Evolutionary conservation across 371 early-diverging fungal species (phyloP), one percentile per base, ranked within the genome.

Genomic region (Chytridium lagenaria): DNA sequence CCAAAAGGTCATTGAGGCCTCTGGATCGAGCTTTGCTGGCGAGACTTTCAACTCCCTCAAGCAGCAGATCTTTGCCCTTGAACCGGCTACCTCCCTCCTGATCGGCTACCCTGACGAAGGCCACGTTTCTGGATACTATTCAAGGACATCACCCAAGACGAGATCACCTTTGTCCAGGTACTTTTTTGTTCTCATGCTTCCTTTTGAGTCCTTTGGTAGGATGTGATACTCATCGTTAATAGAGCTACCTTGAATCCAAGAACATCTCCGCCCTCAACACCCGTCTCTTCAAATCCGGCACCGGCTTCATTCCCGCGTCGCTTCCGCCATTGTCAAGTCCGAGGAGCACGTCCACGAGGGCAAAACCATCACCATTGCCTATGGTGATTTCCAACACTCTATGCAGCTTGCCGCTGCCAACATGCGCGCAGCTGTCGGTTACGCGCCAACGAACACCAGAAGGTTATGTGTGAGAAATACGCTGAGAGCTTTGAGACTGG

Each of bases 21-120:
- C 81, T 7, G 82, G 74, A 5, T 59, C 67, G 0, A 28, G 70
- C 2, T 52, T 65, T 7, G 85, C 84, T 15, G 16, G 65, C 7
- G 57, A 34, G n/a, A 61, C 81, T 22, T 88, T 79, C 68, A 59
- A 72, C n/a, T n/a, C 77, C 38, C 71, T 77, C 36, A 59, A 66
- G 52, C 74, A 77, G 1, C 80, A 78, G 28, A 82, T 88, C 28
- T 90, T 80, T 67, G 67, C 69, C 38, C 63, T 80, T 0, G 80
- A 83, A 23, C 84, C 85, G 28, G 74, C 70, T 12, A 73, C 83
- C 5, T 59, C 63, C 51, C 83, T 81, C 36, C 76, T 87, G 66
- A 69, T 88, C 38, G 90, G 90, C 2, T 90, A 80, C 73, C 85
- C 87, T 26, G 86, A 85, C 44, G 86, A 88, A 34, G 90, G 90